phyloP scores from a whole-genome alignment of 495 filamentous ascomycete genomes.

The Annulohypoxylon bovei region DNA sequence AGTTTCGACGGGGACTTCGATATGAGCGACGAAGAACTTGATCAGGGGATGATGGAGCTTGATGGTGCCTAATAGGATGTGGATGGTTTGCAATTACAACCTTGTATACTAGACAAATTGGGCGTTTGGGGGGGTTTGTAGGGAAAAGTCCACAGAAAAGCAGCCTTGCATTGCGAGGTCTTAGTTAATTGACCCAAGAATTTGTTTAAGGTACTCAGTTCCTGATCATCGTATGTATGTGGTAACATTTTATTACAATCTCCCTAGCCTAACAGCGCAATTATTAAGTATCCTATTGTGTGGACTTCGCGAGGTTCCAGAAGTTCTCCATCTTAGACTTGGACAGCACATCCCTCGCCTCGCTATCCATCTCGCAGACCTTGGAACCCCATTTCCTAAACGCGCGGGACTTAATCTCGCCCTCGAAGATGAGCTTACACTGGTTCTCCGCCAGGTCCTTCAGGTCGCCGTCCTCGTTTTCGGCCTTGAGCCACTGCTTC shows the following conservation, averaged over 20 bases:
- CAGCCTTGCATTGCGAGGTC: neutral
- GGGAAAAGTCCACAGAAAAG: neutral
- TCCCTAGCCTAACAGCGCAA: neutral
- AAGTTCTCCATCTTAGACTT: constrained; percentile 93
- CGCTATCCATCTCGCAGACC: constrained; percentile 86
- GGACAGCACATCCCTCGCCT: constrained; percentile 81
- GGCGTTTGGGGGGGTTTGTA: constrained; percentile 1
- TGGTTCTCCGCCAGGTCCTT: constrained; percentile 83
- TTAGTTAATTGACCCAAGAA: neutral
- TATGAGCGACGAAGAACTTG: constrained; percentile 66
- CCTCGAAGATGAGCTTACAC: constrained; percentile 86
- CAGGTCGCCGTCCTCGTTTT: constrained; percentile 80
- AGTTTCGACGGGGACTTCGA: constrained; percentile 62
- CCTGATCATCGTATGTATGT: neutral
- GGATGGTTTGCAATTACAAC: neutral
- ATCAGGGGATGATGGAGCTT: constrained; percentile 73
- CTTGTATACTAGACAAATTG: constrained; percentile 10
- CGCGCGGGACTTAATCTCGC: constrained; percentile 76
- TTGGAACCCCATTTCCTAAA: constrained; percentile 89
- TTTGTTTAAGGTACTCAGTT: neutral
- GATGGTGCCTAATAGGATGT: constrained; percentile 40
- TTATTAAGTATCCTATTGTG: constrained; percentile 10
- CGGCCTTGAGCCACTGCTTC: constrained; percentile 76
- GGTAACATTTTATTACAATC: constrained; percentile 22
- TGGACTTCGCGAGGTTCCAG: constrained; percentile 88